phyloP scores from a whole-genome alignment of 2,329 filamentous ascomycete genomes.

The Pseudogymnoascus sp. region DNA sequence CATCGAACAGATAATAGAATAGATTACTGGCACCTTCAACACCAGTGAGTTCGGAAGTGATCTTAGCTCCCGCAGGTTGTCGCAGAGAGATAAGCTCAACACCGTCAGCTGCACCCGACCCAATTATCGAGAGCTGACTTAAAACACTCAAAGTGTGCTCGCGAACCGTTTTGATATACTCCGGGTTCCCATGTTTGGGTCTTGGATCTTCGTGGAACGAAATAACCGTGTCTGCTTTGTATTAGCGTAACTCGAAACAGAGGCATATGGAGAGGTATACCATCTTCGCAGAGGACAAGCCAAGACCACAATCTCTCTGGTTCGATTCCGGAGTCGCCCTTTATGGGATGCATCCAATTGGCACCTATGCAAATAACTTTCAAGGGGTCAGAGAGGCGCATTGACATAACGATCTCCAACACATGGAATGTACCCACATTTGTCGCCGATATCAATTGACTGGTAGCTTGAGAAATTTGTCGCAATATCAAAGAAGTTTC shows the following conservation, averaged over 20 bases:
- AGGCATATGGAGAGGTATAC: constrained; percentile 29
- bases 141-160: constrained; percentile 53
- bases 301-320: constrained; percentile 56
- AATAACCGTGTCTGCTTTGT: constrained; percentile 53
- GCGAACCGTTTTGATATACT: constrained; percentile 33
- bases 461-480: constrained; percentile 71
- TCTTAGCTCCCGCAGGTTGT: constrained; percentile 23
- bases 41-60: constrained; percentile 24
- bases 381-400: constrained; percentile 16
- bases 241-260: constrained; percentile 11
- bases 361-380: constrained; percentile 64
- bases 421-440: constrained; percentile 40
- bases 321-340: constrained; percentile 26
- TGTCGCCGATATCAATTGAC: constrained; percentile 60
- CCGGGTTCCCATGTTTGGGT: constrained; percentile 31
- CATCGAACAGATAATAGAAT: constrained; percentile 62
- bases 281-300: constrained; percentile 61
- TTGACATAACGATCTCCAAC: background rate
- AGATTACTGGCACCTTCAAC: constrained; percentile 51
- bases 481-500: constrained; percentile 44
- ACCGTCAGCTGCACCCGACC: constrained; percentile 28
- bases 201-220: constrained; percentile 57
- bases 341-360: constrained; percentile 50
- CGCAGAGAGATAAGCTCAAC: constrained; percentile 27
- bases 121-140: constrained; percentile 49